Conservation (phyloP, 345 rosid genomes). For the Syzygium grande region DNA sequence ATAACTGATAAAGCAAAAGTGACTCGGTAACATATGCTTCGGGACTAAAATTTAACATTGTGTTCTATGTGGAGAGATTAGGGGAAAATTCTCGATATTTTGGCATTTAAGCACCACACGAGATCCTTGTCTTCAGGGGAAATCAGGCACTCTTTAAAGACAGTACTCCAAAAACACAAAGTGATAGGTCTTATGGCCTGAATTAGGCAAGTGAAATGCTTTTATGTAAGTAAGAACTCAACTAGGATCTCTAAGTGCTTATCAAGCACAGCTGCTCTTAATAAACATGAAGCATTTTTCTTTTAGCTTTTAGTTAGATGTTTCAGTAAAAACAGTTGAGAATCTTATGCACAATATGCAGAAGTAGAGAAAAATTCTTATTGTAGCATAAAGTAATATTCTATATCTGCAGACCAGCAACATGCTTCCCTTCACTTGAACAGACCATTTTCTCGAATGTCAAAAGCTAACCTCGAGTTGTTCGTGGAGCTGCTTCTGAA, state of each 20-base stretch:
- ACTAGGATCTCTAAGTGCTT: not conserved
- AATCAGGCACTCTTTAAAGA: not conserved
- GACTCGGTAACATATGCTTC: not conserved
- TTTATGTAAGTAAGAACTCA: not conserved
- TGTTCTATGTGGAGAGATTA: not conserved
- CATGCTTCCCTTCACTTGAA: not conserved
- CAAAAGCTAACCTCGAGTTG: slow-evolving; percentile 72
- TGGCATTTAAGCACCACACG: not conserved
- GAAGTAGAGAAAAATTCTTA: not conserved
- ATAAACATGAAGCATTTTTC: not conserved
- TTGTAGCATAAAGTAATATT: not conserved
- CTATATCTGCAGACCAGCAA: not conserved
- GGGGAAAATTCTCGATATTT: not conserved
- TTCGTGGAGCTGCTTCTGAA: slow-evolving; percentile 90
- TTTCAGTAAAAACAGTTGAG: not conserved
- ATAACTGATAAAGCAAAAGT: not conserved
- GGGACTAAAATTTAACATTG: not conserved
- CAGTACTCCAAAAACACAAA: not conserved
- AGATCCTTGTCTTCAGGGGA: not conserved
- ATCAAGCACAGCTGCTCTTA: not conserved
- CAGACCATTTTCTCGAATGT: not conserved
- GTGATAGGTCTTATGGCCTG: not conserved
- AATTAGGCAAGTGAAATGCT: not conserved
- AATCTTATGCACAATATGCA: not conserved
- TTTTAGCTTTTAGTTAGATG: not conserved